Evolutionary conservation across 371 early-diverging fungal genomes (phyloP).

Genomic region (Mucor sp.): DNA sequence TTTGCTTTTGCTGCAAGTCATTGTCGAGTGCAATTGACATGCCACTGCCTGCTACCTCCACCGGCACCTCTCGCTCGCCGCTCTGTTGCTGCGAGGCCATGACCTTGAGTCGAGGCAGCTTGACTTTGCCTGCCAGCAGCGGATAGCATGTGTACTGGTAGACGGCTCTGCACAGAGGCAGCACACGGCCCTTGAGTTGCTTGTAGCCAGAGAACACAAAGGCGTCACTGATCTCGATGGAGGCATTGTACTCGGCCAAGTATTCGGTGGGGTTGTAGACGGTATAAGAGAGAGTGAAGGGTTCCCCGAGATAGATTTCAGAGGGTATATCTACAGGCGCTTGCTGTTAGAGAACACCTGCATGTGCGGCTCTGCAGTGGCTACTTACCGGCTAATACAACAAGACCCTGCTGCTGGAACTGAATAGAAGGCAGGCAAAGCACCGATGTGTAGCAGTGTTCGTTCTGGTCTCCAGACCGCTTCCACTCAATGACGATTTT

Average conservation of each 20-base stretch:
- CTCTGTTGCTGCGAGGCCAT: slow-evolving; percentile 36
- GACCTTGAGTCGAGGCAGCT: slow-evolving; percentile 56
- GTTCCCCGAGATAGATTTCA: slow-evolving; percentile 55
- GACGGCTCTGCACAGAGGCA: slow-evolving; percentile 49
- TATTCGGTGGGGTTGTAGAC: slow-evolving; percentile 66
- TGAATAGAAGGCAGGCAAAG: slow-evolving; percentile 34
- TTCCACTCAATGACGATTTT: slow-evolving; percentile 42
- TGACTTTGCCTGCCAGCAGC: slow-evolving; percentile 53
- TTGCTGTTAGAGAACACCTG: background rate
- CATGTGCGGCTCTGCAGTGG: background rate
- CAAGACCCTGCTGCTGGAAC: slow-evolving; percentile 31
- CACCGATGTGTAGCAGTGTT: slow-evolving; percentile 25
- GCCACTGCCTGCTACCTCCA: slow-evolving; percentile 32
- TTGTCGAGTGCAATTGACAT: slow-evolving; percentile 18
- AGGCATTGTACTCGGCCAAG: slow-evolving; percentile 56
- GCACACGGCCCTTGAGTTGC: slow-evolving; percentile 54
- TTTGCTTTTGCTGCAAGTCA: slow-evolving; percentile 23
- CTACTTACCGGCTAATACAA: slow-evolving; percentile 40
- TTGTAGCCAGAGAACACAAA: slow-evolving; percentile 77
- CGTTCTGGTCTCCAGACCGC: slow-evolving; percentile 31
- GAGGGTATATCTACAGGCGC: slow-evolving; percentile 45
- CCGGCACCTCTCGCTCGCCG: slow-evolving; percentile 40
- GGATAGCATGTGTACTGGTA: slow-evolving; percentile 54
- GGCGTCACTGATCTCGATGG: slow-evolving; percentile 70
- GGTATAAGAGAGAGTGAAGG: slow-evolving; percentile 61